Percentiles rank a stretch among this genome's conserved stretches.
phyloP scores from a whole-genome alignment of 306 rosid species.

The Gillenia trifoliata region DNA sequence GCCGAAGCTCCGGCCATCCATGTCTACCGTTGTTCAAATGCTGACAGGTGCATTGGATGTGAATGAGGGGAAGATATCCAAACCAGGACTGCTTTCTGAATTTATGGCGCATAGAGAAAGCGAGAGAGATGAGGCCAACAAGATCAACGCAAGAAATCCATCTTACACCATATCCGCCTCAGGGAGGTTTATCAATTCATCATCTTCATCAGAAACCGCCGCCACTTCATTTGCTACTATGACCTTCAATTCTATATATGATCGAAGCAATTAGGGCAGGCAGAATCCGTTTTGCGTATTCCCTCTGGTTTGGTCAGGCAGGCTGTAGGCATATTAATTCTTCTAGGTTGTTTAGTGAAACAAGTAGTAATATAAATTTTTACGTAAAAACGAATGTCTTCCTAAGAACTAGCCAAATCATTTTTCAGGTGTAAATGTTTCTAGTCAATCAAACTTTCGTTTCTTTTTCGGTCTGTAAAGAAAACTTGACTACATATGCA shows the following conservation, averaged over 20 bases:
- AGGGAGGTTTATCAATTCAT: slow-evolving; percentile 24
- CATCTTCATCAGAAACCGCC: slow-evolving; percentile 31
- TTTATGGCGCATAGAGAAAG: slow-evolving; percentile 29
- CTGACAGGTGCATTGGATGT: slow-evolving; percentile 49
- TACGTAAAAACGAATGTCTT: neutral
- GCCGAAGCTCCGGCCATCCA: slow-evolving; percentile 71
- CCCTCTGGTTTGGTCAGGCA: neutral
- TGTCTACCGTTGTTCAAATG: slow-evolving; percentile 64
- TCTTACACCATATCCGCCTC: slow-evolving; percentile 18
- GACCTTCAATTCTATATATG: slow-evolving; percentile 69
- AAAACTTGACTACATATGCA: neutral
- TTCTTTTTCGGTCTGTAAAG: neutral
- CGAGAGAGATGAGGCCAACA: slow-evolving; percentile 20
- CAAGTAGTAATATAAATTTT: neutral
- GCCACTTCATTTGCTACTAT: slow-evolving; percentile 47
- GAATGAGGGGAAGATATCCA: slow-evolving; percentile 36
- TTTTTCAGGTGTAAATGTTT: neutral
- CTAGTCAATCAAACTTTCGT: neutral
- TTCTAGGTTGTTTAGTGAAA: neutral
- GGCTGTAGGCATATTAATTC: neutral
- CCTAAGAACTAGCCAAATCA: neutral
- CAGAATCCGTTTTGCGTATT: neutral
- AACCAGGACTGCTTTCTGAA: slow-evolving; percentile 66
- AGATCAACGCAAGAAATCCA: slow-evolving; percentile 24
- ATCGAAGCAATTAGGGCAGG: slow-evolving; percentile 38